Evolutionary conservation across 208 protist genomes (phyloP), one percentile per base, ranked within the genome.

Genomic region (Balamuthia mandrillaris): DNA sequence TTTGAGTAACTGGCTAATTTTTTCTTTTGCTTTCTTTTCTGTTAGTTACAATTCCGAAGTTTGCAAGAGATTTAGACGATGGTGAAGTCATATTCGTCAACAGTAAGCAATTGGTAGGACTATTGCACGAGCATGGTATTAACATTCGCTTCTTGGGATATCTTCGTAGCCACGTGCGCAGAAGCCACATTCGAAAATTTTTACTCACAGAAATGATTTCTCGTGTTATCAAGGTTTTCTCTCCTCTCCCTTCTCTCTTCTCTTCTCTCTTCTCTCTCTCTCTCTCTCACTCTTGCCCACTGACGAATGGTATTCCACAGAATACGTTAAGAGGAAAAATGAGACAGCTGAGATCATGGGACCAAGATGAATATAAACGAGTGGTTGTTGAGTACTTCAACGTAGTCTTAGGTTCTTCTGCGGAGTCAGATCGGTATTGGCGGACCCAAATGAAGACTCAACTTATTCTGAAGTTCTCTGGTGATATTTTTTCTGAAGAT

Each of bases 171-270:
- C 60, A 70, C 21, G 77, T 84, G 77, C 35, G 52, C 18, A 84
- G 54, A 37, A 49, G 39, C 31, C 35, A 84, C 39, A 84, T 84
- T 37, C 27, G 41, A 42, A 29, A 58, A 10, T 84, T 84, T 47
- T 47, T 84, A 33, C 77, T 84, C 24, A 70, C 77, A 6, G 77
- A 84, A 41, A 84, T 84, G 77, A 84, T 68, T 27, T 84, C 77
- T 24, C 77, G 77, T 27, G 77, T 47, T 14, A 51, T 84, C 54
- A 84, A 84, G 18, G 70, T 79, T n/a, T n/a, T n/a, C n/a, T n/a
- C n/a, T n/a, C n/a, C n/a, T n/a, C n/a, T n/a, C n/a, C n/a, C n/a
- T n/a, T n/a, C n/a, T n/a, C n/a, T n/a, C n/a, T n/a, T n/a, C n/a
- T n/a, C n/a, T n/a, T n/a, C n/a, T n/a, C n/a, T n/a, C n/a, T n/a